Base-by-base conservation (phyloP, 352 stramenopile genomes). In the Globisporangium megalacanthum region DNA sequence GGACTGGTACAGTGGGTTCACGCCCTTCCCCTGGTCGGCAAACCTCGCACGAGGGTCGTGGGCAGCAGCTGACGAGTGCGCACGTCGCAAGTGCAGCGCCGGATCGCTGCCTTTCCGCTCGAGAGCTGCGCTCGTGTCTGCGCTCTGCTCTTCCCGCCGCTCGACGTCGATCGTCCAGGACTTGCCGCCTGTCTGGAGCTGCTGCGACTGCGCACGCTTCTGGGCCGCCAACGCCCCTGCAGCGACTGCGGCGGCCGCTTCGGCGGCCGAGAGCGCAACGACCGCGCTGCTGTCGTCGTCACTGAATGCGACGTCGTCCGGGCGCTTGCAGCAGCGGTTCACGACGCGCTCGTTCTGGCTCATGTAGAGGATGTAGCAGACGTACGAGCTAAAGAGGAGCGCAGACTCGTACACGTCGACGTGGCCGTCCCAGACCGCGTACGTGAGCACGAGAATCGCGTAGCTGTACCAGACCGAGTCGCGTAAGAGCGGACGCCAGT, bases 391-490 rank as follows among this genome's bases (percentile, higher is more conserved):
- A 46, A 93, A 73, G 61, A 96, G 75, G 52, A 86, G 44, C 15
- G 69, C 56, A 6, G 85, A 89, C 57, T 94, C 77, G 41, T 72
- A 45, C 8, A 83, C 51, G 42, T 86, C 65, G 22, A 95, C 77
- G 6, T 25, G 61, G 22, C 78, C 82, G 55, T 94, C 81, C 61
- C 65, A 76, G 45, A 90, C 79, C 8, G 79, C 67, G 48, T 73
- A 76, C 10, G 73, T 72, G 29, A 96, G 70, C 36, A 65, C 68
- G 25, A 69, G 37, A 45, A 95, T 79, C 20, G 75, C 22, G 65
- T 75, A 81, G 41, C 70, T 77, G 64, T 96, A 96, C 72, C 77
- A 89, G 14, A 91, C 53, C 56, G 79, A 84, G 68, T 96, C 86
- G 5, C 86, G 83, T 52, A 95, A 61, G 50, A 96, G 47, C 29